Base-by-base conservation (phyloP, 352 stramenopile genomes). In the Phytopythium cucurbitacearum region DNA sequence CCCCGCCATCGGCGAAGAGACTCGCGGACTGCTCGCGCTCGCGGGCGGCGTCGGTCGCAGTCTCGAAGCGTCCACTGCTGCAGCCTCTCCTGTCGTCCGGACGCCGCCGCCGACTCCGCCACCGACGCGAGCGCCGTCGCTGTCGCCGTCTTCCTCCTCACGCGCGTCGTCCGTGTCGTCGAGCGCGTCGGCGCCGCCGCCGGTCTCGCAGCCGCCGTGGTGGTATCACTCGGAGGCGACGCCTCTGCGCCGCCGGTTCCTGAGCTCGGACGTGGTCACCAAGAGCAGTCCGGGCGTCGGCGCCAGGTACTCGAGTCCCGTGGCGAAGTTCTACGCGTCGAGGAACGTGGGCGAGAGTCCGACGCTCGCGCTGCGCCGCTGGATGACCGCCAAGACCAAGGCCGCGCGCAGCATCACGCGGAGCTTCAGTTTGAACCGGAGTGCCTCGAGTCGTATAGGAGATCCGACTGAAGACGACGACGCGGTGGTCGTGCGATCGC, bases 211-310 rank as follows among this genome's bases (percentile, higher is more conserved):
- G 40, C 5, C 5, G 34, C 41, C 34, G 39, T 38, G 16, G 32
- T 38, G 38, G 4, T 15, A 56, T 7, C 21, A 9, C 40, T 3
- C 13, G 3, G n/a, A 3, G 28, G 15, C 48, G n/a, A 11, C 51
- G 45, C 60, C 68, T 2, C 59, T 71, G 33, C 70, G 77, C 7
- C 65, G 74, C 1, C 62, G 77, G 35, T 85, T 88, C 56, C 61
- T 86, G 53, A 88, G 77, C 59, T 83, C 72, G 1, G 77, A 88
- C 63, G 60, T 85, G 21, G 60, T 79, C 40, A 51, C 80, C 51
- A 61, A 64, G 12, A 64, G 38, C 39, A 53, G 32, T 50, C 35
- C 50, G 4, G 28, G 33, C 6, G 45, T 40, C 33, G 35, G 40
- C 7, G 53, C 48, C 7, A 36, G 38, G 39, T 57, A 51, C 13